Evolutionary conservation across 306 rosid species (phyloP), one percentile per base, ranked within the genome.

Genomic region (Macrotyloma uniflorum): DNA sequence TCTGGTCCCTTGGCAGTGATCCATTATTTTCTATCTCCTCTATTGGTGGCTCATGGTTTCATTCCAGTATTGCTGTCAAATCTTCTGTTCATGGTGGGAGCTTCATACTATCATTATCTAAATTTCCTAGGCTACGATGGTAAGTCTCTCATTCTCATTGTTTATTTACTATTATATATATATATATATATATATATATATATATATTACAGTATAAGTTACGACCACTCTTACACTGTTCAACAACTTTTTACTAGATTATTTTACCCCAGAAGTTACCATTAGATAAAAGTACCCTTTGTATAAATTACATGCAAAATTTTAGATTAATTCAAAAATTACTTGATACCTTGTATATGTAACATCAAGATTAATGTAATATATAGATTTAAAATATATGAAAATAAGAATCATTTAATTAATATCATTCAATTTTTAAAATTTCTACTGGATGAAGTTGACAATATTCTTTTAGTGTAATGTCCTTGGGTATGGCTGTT

Each of bases 51-150:
- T 81, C 99, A 93, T 80, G 98, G 99, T 80, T 93, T 93, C 90
- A 83, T 96, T 82, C 96, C 99, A 16, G 83, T 83, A 35, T 82
- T 96, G 86, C 91, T 96, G 74, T 96, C 99, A 87, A 96, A 96
- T 88, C 66, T 96, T 83, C 89, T 96, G 28, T 93, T 91, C 91
- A 91, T 96, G 99, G 96, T 87, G 79, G 99, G 96, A 12, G 88
- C 93, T 79, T 87, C 98, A 33, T 93, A 96, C 86, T 96, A 96
- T 82, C 99, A 96, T 83, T 96, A 96, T 83, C 97, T 96, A 84
- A 96, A 88, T 86, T 96, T 96, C 86, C 90, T 96, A 87, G 99
- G 99, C 63, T 96, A 96, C 82, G 99, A 96, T 74, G 99, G 99
- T 96, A 90, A 87, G 81, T 4, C 36, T 47, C 68, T 62, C 57